phyloP scores from a whole-genome alignment of 2,329 filamentous ascomycete genomes.

The Niveomyces coronatus region DNA sequence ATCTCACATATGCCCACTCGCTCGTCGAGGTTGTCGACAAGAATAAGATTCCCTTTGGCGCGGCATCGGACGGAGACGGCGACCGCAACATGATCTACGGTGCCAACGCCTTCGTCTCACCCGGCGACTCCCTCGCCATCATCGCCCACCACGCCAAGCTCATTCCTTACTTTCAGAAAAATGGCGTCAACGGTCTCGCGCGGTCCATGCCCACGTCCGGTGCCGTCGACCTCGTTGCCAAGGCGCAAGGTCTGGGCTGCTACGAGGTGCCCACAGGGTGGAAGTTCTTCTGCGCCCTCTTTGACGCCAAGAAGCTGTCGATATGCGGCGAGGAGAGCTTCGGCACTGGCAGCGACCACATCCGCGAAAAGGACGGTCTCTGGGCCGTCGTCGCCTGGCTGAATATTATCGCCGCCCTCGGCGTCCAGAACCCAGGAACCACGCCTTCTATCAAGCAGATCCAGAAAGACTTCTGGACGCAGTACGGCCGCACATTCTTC shows the following conservation, averaged over 20 bases:
- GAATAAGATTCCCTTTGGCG: constrained; percentile 86
- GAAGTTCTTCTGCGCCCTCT: constrained; percentile 98
- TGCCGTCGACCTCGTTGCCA: constrained; percentile 89
- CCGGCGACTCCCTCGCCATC: constrained; percentile 93
- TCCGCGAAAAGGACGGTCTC: constrained; percentile 96
- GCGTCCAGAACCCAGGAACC: constrained; percentile 66
- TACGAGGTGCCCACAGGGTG: constrained; percentile 98
- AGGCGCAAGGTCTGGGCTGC: constrained; percentile 80
- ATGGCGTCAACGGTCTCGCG: constrained; percentile 89
- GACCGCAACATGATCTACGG: constrained; percentile 99
- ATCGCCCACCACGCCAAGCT: constrained; percentile 94
- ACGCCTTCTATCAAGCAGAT: constrained; percentile 92
- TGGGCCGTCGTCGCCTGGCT: constrained; percentile 98
- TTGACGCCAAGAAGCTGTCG: constrained; percentile 89
- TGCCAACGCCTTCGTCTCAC: constrained; percentile 90
- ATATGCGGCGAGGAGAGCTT: constrained; percentile 99
- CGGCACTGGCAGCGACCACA: constrained; percentile 96
- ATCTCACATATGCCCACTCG: constrained; percentile 92
- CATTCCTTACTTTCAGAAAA: constrained; percentile 97
- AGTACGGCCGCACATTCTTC: constrained; percentile 96
- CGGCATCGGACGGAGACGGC: constrained; percentile 91
- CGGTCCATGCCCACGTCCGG: constrained; percentile 97
- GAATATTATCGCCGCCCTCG: constrained; percentile 94
- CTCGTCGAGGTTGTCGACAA: constrained; percentile 90
- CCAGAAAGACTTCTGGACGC: constrained; percentile 93